Conservation (phyloP, 2,329 filamentous ascomycete species). For the Phialemonium atrogriseum region DNA sequence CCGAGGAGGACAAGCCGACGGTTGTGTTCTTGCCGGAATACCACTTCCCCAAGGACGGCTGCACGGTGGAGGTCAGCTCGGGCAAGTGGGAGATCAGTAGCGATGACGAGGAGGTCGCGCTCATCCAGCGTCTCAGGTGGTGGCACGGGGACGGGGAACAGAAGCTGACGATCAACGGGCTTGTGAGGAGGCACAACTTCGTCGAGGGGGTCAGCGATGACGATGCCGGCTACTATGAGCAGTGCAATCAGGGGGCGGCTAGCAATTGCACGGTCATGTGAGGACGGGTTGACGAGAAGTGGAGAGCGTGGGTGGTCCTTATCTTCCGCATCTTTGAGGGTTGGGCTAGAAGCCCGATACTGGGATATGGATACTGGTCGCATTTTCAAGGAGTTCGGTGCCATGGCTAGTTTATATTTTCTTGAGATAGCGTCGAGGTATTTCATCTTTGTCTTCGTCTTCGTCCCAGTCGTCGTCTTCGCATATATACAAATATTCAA, state of each 20-base stretch:
- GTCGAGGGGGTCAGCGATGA: slow-evolving; percentile 59
- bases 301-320: no score
- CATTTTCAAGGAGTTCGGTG: no score
- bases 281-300: no score
- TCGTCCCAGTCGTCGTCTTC: no score
- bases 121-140: slow-evolving; percentile 76
- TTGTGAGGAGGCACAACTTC: slow-evolving; percentile 55
- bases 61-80: slow-evolving; percentile 65
- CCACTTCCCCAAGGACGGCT: slow-evolving; percentile 74
- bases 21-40: slow-evolving; percentile 82
- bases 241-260: slow-evolving; percentile 44
- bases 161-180: slow-evolving; percentile 65
- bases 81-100: slow-evolving; percentile 84
- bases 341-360: no score
- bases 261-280: slow-evolving; percentile 47
- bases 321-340: no score
- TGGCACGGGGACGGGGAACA: slow-evolving; percentile 89
- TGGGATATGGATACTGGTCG: no score
- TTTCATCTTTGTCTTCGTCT: no score
- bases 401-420: no score
- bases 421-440: no score
- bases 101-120: slow-evolving; percentile 60
- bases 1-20: slow-evolving; percentile 55
- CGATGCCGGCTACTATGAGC: slow-evolving; percentile 65
- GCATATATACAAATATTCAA: no score